phyloP scores from a whole-genome alignment of 2,329 filamentous ascomycete genomes.

The Neofusicoccum sp. region DNA sequence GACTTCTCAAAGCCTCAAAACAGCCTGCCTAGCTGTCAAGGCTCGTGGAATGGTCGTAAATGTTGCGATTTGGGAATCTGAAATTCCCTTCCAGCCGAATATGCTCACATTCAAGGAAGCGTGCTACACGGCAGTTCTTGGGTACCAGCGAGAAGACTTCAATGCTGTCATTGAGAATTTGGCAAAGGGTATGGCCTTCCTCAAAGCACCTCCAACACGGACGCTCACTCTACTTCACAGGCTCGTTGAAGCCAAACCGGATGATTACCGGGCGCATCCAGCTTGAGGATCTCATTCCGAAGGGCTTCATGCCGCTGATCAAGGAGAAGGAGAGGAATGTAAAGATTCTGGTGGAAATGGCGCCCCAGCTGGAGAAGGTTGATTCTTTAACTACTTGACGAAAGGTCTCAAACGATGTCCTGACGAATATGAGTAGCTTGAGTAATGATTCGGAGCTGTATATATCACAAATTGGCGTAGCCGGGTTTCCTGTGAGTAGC shows the following conservation, averaged over 20 bases:
- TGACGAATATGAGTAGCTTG: no score
- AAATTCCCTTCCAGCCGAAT: slow-evolving; percentile 54
- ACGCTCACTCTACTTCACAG: no score
- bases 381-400: slow-evolving; percentile 10
- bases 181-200: slow-evolving; percentile 27
- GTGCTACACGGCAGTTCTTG: slow-evolving; percentile 49
- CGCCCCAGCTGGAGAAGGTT: slow-evolving; percentile 4
- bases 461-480: no score
- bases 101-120: slow-evolving; percentile 55
- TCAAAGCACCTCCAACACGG: no score
- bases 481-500: no score
- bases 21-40: slow-evolving; percentile 50
- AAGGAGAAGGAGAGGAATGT: slow-evolving; percentile 62
- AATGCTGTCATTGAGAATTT: slow-evolving; percentile 57
- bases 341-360: slow-evolving; percentile 58
- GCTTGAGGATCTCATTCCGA: slow-evolving; percentile 56
- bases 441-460: no score
- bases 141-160: slow-evolving; percentile 56
- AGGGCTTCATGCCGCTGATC: slow-evolving; percentile 58
- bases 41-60: slow-evolving; percentile 60
- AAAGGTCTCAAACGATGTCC: no score
- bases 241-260: slow-evolving; percentile 49
- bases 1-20: slow-evolving; percentile 24
- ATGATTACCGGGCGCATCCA: slow-evolving; percentile 63
- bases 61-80: slow-evolving; percentile 63